Conservation (phyloP, 192 early-diverging fungal genomes). For the Coemansia sp. region DNA sequence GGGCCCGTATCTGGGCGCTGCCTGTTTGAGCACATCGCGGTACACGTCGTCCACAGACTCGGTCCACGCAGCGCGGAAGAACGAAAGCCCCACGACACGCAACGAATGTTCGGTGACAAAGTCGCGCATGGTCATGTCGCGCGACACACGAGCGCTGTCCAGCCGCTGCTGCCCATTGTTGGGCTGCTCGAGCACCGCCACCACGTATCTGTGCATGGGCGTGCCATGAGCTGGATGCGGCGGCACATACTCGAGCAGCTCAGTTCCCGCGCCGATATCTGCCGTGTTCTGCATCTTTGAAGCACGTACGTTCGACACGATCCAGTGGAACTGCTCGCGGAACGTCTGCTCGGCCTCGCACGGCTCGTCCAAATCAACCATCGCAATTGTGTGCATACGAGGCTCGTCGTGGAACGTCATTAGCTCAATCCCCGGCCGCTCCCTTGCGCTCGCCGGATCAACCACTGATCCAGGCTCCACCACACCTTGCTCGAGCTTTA, state of each 20-base stretch:
- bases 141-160: slow-evolving; percentile 42
- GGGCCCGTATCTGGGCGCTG: slow-evolving; percentile 35
- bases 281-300: slow-evolving; percentile 57
- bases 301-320: slow-evolving; percentile 64
- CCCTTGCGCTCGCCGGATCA: slow-evolving; percentile 54
- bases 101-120: slow-evolving; percentile 35
- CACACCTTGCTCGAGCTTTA: slow-evolving; percentile 16
- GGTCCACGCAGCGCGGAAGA: slow-evolving; percentile 45
- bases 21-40: slow-evolving; percentile 39
- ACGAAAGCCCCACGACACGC: slow-evolving; percentile 42
- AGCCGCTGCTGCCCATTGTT: slow-evolving; percentile 56
- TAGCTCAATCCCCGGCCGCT: slow-evolving; percentile 58
- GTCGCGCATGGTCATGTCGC: slow-evolving; percentile 37
- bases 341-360: slow-evolving; percentile 63
- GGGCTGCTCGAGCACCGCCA: slow-evolving; percentile 65
- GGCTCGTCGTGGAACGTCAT: slow-evolving; percentile 67
- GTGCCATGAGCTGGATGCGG: slow-evolving; percentile 79
- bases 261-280: slow-evolving; percentile 40
- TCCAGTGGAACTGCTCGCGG: slow-evolving; percentile 74
- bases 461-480: slow-evolving; percentile 41
- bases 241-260: slow-evolving; percentile 62
- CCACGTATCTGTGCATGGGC: slow-evolving; percentile 71
- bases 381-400: slow-evolving; percentile 66
- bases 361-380: slow-evolving; percentile 72
- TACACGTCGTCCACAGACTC: slow-evolving; percentile 51